These are phyloP conservation scores for Austroboletus novae-zelandiae DNA, from an alignment of 1,284 basidiomycete genomes.

Conservation along the genomic window DNA sequence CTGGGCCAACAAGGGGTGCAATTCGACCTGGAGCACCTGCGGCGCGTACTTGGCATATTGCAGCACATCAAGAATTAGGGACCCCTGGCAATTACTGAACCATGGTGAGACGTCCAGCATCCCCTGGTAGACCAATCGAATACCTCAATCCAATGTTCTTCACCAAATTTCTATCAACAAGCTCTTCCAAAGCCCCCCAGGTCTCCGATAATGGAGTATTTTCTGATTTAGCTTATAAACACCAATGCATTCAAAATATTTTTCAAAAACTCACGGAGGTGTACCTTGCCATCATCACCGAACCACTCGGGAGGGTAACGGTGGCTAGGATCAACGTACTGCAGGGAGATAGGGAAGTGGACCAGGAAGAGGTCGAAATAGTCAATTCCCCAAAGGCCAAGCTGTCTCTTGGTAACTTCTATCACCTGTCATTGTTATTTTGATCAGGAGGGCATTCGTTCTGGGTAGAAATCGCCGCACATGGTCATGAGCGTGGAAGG, in stretches of 20 bases:
- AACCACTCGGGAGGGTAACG: constrained; percentile 81
- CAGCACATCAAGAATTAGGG: constrained; percentile 61
- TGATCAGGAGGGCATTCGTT: constrained; percentile 1
- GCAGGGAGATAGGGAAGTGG: constrained; percentile 77
- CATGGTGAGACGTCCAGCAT: constrained; percentile 2
- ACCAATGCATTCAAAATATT: constrained; percentile 1
- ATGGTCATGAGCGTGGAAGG: constrained; percentile 70
- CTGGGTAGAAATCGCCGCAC: constrained; percentile 37
- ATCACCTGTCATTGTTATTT: constrained; percentile 41
- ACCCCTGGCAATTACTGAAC: constrained; percentile 62
- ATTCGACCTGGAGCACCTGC: constrained; percentile 73
- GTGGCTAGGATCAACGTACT: constrained; percentile 73
- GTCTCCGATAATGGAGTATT: constrained; percentile 74
- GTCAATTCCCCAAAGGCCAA: constrained; percentile 73
- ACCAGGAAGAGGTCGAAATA: constrained; percentile 78
- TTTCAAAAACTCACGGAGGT: constrained; percentile 44
- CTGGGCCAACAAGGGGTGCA: constrained; percentile 78
- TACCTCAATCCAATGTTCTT: constrained; percentile 71
- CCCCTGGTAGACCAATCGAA: neutral
- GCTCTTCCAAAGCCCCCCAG: constrained; percentile 71
- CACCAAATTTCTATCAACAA: constrained; percentile 65
- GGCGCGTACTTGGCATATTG: constrained; percentile 72
- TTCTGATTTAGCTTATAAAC: constrained; percentile 34
- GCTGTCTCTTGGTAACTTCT: constrained; percentile 56
- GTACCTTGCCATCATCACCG: constrained; percentile 60